Conservation (phyloP, 139 green algal species). For the Chlamydomonas sp. region DNA sequence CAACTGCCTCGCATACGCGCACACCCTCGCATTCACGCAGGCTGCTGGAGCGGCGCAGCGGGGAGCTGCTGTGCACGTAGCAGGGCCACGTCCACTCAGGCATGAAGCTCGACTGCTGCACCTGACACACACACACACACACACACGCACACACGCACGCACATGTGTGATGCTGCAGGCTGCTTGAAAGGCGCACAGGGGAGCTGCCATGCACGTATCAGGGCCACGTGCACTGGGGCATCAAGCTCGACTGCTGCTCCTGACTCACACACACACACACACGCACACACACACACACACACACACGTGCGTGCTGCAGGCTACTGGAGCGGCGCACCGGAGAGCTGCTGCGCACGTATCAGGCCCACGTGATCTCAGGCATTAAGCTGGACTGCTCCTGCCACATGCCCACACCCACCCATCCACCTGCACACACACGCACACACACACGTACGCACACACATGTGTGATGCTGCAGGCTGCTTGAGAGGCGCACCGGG, state of each 20-base stretch:
- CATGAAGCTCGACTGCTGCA: constrained; percentile 65
- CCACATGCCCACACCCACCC: no score
- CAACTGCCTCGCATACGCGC: no score
- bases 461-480: no score
- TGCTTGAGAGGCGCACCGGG: constrained; percentile 46
- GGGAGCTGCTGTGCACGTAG: constrained; percentile 74
- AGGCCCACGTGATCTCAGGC: constrained; percentile 53
- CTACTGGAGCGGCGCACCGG: constrained; percentile 46
- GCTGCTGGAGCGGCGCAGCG: constrained; percentile 41
- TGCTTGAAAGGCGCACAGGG: constrained; percentile 46
- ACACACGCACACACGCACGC: no score
- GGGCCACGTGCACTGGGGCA: constrained; percentile 55
- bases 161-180: no score
- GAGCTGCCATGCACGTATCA: constrained; percentile 71
- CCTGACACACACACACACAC: constrained; percentile 63
- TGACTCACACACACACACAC: constrained; percentile 57
- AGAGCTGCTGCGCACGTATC: constrained; percentile 71
- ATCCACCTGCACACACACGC: constrained; percentile 57
- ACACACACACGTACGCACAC: no score
- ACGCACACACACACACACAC: no score
- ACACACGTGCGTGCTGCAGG: no score
- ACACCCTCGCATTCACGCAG: no score
- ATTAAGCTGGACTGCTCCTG: constrained; percentile 69
- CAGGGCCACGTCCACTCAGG: constrained; percentile 56
- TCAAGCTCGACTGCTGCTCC: constrained; percentile 69